Base-by-base conservation (phyloP, 257 asterid species). In the Primulina eburnea region DNA sequence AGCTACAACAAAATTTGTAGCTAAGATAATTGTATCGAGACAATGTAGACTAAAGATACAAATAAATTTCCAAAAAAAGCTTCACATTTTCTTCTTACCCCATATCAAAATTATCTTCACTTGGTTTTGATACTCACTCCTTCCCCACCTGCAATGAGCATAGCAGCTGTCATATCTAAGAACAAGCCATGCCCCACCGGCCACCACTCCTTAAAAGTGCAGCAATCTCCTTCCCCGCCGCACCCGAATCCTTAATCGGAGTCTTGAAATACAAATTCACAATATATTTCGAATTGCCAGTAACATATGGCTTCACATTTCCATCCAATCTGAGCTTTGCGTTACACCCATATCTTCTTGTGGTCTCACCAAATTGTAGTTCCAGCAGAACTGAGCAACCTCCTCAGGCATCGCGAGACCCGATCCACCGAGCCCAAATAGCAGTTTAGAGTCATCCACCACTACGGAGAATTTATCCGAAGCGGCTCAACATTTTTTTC, bases 341-440 rank as follows among this genome's bases (percentile, higher is more conserved):
- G 8, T 90, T 93, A 67, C 84, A 80, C 9, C 89, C 96, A 74
- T 88, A 90, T 2, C 84, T 92, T 71, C 80, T 67, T 71, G 73
- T 71, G 90, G 76, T 73, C 97, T 82, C 57, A 77, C 80, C 78
- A 79, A 73, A 73, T 88, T 88, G 52, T 88, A 84, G 16, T 86
- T 83, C 95, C 92, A 92, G 75, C 98, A 92, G 63, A 93, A 93
- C 67, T 89, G 96, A 43, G 89, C 99, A 30, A 93, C 99, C 68
- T 93, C 96, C 0, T 90, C 96, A 0, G 99, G 97, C 99, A 93
- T 93, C 0, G 97, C 99, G 50, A 89, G 77, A 0, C 97, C 97
- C 4, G 97, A 89, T 2, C 96, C 97, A 10, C 99, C 97, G 5
- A 93, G 78, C 26, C 99, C 95, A 0, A 75, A 1, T 0, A 90